Percentiles rank a stretch among this genome's conserved stretches.
Evolutionary conservation across 2,329 filamentous ascomycete species (phyloP).

Genomic region (Neonectria faginata): DNA sequence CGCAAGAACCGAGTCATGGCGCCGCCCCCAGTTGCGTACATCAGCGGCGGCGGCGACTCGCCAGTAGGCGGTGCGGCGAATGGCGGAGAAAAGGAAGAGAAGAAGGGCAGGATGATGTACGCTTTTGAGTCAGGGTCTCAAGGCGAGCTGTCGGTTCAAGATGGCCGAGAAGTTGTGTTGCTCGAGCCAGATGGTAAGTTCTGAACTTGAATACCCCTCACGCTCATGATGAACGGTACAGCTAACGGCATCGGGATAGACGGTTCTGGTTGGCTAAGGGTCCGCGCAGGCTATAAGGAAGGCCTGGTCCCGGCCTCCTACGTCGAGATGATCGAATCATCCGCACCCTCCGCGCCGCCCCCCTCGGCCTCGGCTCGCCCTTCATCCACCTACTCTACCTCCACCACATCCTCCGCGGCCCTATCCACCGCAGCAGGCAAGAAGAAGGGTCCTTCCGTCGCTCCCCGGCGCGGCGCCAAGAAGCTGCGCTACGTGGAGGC

Average conservation of each 20-base stretch:
- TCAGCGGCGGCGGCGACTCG: constrained; percentile 69
- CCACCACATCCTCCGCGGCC: constrained; percentile 55
- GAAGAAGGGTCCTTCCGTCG: constrained; percentile 92
- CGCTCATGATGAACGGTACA: constrained; percentile 7
- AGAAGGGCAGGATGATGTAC: constrained; percentile 90
- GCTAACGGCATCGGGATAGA: constrained; percentile 65
- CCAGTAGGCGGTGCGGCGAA: constrained; percentile 64
- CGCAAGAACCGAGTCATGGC: constrained; percentile 83
- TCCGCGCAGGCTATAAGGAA: constrained; percentile 79
- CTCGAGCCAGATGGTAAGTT: constrained; percentile 88
- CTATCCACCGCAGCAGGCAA: constrained; percentile 61
- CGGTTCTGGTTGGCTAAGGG: constrained; percentile 90
- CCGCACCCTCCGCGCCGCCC: constrained; percentile 56
- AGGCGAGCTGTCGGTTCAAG: constrained; percentile 83
- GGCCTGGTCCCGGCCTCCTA: constrained; percentile 91
- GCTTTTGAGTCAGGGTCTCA: constrained; percentile 82
- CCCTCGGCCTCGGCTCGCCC: constrained; percentile 68
- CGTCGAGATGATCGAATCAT: constrained; percentile 70
- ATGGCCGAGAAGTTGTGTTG: constrained; percentile 81
- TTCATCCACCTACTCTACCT: constrained; percentile 82
- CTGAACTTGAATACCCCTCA: not conserved
- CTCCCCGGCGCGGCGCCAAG: constrained; percentile 90
- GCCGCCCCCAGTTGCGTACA: constrained; percentile 85
- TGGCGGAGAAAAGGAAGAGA: constrained; percentile 56
- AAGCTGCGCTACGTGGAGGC: constrained; percentile 95